Percentiles rank a stretch among this genome's conserved stretches.
These are phyloP conservation scores for Lentinula novae-zelandiae DNA, from an alignment of 1,284 basidiomycete genomes.

Conservation along the genomic window DNA sequence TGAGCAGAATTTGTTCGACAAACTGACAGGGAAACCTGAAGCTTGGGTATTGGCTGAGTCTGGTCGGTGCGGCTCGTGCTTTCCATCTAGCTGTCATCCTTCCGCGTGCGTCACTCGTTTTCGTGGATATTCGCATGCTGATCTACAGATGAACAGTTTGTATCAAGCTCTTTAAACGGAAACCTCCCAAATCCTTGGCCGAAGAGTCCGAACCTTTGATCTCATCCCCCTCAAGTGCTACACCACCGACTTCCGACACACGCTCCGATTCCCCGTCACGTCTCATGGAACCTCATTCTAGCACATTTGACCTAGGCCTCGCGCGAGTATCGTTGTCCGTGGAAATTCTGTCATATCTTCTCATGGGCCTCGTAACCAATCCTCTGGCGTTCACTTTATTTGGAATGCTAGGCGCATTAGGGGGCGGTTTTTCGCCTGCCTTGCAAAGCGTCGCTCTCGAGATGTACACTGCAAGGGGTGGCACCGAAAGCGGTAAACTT, in stretches of 20 bases:
- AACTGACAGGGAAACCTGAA: slow-evolving; percentile 23
- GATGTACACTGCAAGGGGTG: slow-evolving; percentile 47
- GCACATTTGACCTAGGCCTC: slow-evolving; percentile 59
- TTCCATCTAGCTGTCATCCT: slow-evolving; percentile 59
- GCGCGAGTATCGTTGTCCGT: slow-evolving; percentile 54
- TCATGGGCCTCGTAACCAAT: slow-evolving; percentile 43
- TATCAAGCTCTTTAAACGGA: slow-evolving; percentile 50
- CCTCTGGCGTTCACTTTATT: slow-evolving; percentile 44
- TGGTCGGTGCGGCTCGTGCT: slow-evolving; percentile 57
- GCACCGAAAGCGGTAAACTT: slow-evolving; percentile 55
- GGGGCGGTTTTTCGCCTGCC: slow-evolving; percentile 60
- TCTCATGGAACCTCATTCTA: slow-evolving; percentile 31
- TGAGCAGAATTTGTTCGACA: neutral
- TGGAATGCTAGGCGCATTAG: slow-evolving; percentile 47
- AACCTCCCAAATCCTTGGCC: slow-evolving; percentile 21
- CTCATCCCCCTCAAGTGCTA: neutral
- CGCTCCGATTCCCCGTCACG: slow-evolving; percentile 15
- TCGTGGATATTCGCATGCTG: slow-evolving; percentile 4
- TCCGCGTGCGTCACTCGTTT: slow-evolving; percentile 49
- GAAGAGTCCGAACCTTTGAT: slow-evolving; percentile 11
- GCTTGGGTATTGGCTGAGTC: slow-evolving; percentile 76
- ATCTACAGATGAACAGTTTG: slow-evolving; percentile 35
- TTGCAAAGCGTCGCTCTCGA: slow-evolving; percentile 64
- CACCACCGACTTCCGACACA: neutral
- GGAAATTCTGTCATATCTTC: slow-evolving; percentile 51